Evolutionary conservation across 306 rosid species (phyloP).

Genomic region (Pueraria montana): DNA sequence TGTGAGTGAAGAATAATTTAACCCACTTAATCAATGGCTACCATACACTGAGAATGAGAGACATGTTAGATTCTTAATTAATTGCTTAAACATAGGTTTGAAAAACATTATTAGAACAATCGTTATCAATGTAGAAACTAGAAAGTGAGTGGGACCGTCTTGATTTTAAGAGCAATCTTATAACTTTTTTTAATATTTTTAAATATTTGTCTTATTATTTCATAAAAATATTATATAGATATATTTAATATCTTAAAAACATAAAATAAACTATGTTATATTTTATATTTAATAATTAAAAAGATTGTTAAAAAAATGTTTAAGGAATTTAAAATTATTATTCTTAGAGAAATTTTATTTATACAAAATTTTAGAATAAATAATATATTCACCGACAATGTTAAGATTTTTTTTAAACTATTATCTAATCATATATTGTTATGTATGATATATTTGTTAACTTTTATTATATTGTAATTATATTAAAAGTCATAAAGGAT

Average conservation of each 20-base stretch:
- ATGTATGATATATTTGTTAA: too few relatives aligned
- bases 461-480: too few relatives aligned
- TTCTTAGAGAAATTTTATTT: too few relatives aligned
- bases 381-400: too few relatives aligned
- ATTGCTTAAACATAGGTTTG: constrained; percentile 33
- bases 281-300: too few relatives aligned
- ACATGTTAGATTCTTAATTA: constrained; percentile 14
- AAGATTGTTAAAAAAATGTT: too few relatives aligned
- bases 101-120: background rate
- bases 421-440: too few relatives aligned
- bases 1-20: constrained; percentile 42
- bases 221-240: background rate
- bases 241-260: background rate
- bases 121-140: background rate
- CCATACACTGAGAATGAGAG: background rate
- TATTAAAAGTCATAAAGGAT: too few relatives aligned
- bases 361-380: too few relatives aligned
- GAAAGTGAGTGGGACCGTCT: constrained; percentile 18
- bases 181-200: background rate
- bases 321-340: too few relatives aligned
- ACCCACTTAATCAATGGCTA: constrained; percentile 35
- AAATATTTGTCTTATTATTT: background rate
- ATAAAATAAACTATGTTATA: background rate
- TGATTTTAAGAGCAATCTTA: background rate
- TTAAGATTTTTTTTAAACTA: too few relatives aligned